These are phyloP conservation scores for Parasitella parasitica DNA, from an alignment of 371 early-diverging fungal species.

Conservation along the genomic window DNA sequence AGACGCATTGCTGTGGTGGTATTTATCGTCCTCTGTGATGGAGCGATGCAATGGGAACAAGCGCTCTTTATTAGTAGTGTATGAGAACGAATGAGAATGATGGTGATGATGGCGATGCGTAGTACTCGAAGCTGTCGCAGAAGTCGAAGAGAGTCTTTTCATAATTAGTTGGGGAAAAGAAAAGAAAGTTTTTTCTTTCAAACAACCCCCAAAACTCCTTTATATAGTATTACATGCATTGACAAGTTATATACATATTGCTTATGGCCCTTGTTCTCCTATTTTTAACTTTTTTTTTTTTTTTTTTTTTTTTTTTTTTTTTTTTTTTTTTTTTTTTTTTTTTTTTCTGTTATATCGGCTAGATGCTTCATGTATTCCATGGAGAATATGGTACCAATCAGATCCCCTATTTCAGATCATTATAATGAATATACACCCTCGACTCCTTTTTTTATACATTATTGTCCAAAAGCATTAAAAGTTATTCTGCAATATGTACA, in stretches of 20 bases:
- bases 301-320: background rate
- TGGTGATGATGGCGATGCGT: background rate
- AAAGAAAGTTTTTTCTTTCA: background rate
- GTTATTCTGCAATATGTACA: background rate
- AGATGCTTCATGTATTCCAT: background rate
- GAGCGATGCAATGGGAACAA: constrained; percentile 25
- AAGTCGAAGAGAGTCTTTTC: background rate
- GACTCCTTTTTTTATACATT: background rate
- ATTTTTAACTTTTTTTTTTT: background rate
- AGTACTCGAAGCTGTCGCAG: background rate
- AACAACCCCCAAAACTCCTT: background rate
- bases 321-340: background rate
- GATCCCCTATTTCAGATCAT: background rate
- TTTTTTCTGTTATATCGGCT: background rate
- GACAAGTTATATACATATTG: constrained; percentile 5
- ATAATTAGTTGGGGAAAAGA: background rate
- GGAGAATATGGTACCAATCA: background rate
- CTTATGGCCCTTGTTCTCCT: background rate
- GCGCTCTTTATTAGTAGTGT: constrained; percentile 5
- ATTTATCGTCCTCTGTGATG: constrained; percentile 18
- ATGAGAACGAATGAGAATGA: constrained; percentile 1
- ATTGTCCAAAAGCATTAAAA: background rate
- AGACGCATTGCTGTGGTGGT: constrained; percentile 12
- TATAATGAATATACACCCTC: background rate
- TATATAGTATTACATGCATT: constrained; percentile 15